These are phyloP conservation scores for Colletotrichum nymphaeae DNA, from an alignment of 2,329 filamentous ascomycete species.

Conservation along the genomic window DNA sequence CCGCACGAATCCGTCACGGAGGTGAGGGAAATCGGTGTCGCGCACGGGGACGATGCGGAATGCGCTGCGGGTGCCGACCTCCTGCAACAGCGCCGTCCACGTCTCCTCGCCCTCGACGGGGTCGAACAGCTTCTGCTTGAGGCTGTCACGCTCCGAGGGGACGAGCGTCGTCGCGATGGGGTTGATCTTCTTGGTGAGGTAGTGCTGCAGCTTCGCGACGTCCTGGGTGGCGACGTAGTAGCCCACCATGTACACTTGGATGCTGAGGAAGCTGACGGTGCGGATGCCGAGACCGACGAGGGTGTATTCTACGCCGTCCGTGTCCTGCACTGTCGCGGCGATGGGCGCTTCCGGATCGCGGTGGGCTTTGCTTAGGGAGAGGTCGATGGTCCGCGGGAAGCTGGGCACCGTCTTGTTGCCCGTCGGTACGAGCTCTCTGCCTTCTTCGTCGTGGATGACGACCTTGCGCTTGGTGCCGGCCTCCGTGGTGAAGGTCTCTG, in stretches of 20 bases:
- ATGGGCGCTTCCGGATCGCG: conserved; percentile 44
- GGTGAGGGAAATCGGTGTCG: conserved; percentile 92
- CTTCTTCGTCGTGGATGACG: conserved; percentile 74
- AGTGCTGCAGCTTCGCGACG: conserved; percentile 81
- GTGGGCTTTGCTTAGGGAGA: conserved; percentile 59
- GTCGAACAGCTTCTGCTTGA: conserved; percentile 78
- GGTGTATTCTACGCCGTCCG: conserved; percentile 77
- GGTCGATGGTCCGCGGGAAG: conserved; percentile 78
- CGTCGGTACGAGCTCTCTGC: conserved; percentile 81
- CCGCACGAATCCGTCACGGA: conserved; percentile 91
- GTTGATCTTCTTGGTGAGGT: conserved; percentile 81
- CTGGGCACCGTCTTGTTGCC: conserved; percentile 83
- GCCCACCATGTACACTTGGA: conserved; percentile 95
- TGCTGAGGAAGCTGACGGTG: conserved; percentile 87
- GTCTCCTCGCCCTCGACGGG: conserved; percentile 74
- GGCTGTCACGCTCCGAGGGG: conserved; percentile 79
- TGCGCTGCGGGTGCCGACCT: conserved; percentile 77
- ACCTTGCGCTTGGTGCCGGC: conserved; percentile 65
- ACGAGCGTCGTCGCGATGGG: conserved; percentile 85
- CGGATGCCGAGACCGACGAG: conserved; percentile 89
- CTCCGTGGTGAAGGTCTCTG: conserved; percentile 60
- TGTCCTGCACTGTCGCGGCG: conserved; percentile 50
- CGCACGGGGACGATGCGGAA: conserved; percentile 90
- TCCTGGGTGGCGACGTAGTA: conserved; percentile 90
- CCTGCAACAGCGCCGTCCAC: conserved; percentile 78